Conservation (phyloP, 306 rosid species). For the Corylus heterophylla region DNA sequence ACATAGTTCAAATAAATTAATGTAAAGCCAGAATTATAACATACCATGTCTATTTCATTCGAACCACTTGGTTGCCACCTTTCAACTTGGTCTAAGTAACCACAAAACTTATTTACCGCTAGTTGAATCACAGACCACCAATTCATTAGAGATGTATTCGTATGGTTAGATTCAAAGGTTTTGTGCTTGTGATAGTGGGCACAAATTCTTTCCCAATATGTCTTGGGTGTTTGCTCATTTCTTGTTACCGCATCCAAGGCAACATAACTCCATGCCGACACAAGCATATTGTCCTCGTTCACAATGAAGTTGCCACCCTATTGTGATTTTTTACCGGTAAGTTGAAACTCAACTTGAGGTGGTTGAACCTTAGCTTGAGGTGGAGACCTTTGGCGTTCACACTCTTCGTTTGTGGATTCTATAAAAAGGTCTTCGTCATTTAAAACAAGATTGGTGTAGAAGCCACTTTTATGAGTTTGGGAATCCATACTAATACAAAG, state of each 20-base stretch:
- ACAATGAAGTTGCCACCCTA: background rate
- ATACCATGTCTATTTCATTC: background rate
- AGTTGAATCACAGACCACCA: background rate
- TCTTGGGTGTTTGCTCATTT: background rate
- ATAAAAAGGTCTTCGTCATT: no score
- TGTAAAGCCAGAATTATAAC: background rate
- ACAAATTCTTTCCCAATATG: background rate
- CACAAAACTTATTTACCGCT: no score
- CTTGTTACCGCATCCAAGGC: background rate
- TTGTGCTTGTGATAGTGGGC: background rate
- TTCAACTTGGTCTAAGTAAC: no score
- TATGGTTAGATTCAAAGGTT: background rate
- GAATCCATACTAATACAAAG: no score
- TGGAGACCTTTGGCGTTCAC: no score
- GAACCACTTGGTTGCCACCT: no score
- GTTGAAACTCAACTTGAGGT: background rate
- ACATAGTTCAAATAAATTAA: background rate
- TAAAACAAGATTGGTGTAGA: no score
- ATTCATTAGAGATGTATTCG: background rate
- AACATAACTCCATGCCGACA: background rate
- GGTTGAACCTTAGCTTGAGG: no score
- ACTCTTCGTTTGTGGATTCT: no score
- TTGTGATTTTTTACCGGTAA: background rate
- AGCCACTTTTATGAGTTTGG: no score
- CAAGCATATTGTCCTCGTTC: background rate